phyloP scores from a whole-genome alignment of 345 rosid genomes.

The Clausena lansium region DNA sequence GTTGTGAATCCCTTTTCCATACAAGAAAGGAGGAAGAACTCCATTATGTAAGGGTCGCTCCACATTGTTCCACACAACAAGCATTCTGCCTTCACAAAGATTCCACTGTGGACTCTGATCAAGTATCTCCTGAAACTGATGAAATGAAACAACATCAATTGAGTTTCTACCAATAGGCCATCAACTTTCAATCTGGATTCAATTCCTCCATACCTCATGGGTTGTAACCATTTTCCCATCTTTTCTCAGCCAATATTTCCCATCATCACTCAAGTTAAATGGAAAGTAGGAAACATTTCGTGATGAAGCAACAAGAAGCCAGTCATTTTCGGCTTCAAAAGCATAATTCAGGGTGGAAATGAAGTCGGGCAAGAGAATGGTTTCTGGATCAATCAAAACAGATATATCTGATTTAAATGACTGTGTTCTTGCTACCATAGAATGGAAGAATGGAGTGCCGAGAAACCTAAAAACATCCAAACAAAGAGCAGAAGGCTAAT shows the following conservation, averaged over 20 bases:
- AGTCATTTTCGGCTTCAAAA: constrained; percentile 49
- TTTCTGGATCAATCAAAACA: constrained; percentile 50
- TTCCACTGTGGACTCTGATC: constrained; percentile 30
- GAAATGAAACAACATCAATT: constrained; percentile 33
- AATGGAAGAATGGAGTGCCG: constrained; percentile 82
- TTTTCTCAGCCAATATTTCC: constrained; percentile 54
- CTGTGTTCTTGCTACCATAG: constrained; percentile 67
- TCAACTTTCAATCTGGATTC: constrained; percentile 25
- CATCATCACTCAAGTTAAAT: constrained; percentile 46
- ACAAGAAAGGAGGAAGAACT: constrained; percentile 83
- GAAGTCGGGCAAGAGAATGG: constrained; percentile 60
- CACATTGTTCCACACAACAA: constrained; percentile 76
- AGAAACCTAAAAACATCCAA: constrained; percentile 52
- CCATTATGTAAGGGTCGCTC: constrained; percentile 61
- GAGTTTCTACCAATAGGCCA: constrained; percentile 11
- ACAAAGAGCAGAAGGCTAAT: background rate
- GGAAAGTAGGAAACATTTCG: constrained; percentile 50
- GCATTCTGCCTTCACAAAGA: constrained; percentile 46
- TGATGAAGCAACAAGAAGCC: constrained; percentile 79
- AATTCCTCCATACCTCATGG: constrained; percentile 56
- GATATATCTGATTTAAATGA: constrained; percentile 48
- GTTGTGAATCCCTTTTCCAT: constrained; percentile 59
- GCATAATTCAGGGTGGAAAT: constrained; percentile 53
- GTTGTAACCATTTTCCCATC: constrained; percentile 44
- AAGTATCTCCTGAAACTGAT: constrained; percentile 73